These are phyloP conservation scores for Rhododendron vialii DNA, from an alignment of 148 eudicot genomes.

Conservation along the genomic window DNA sequence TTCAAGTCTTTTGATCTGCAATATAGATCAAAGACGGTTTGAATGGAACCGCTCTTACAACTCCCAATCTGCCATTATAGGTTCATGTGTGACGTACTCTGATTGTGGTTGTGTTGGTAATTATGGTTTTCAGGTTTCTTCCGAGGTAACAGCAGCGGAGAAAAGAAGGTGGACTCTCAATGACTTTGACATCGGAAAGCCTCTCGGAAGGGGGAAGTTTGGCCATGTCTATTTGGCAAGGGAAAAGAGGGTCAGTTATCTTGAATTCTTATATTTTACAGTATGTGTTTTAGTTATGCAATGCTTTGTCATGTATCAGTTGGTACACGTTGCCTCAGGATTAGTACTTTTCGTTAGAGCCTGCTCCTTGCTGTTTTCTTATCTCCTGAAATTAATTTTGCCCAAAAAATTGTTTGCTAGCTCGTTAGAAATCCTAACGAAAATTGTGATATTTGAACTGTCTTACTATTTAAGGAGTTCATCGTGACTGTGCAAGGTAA, in stretches of 20 bases:
- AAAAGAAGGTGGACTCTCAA: constrained; percentile 79
- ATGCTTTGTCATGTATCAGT: no score
- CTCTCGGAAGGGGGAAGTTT: constrained; percentile 93
- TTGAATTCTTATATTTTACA: neutral
- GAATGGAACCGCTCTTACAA: neutral
- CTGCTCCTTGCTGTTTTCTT: no score
- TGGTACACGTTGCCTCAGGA: no score
- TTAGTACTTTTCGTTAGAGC: no score
- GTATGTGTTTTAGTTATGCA: neutral
- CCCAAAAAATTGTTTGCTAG: no score
- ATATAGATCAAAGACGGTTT: neutral
- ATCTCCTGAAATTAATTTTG: no score
- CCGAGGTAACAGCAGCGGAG: constrained; percentile 58
- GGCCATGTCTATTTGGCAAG: constrained; percentile 91
- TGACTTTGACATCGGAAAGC: constrained; percentile 93
- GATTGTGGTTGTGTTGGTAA: neutral
- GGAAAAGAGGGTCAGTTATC: constrained; percentile 75
- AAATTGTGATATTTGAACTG: no score
- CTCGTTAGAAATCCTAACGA: no score
- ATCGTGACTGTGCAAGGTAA: no score
- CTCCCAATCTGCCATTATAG: neutral
- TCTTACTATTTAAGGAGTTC: no score
- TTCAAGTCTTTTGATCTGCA: neutral
- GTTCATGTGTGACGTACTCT: neutral
- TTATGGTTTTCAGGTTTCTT: constrained; percentile 37